Evolutionary conservation across 106 monocot genomes (phyloP), one percentile per base, ranked within the genome.

Genomic region (Iris macrosiphon): DNA sequence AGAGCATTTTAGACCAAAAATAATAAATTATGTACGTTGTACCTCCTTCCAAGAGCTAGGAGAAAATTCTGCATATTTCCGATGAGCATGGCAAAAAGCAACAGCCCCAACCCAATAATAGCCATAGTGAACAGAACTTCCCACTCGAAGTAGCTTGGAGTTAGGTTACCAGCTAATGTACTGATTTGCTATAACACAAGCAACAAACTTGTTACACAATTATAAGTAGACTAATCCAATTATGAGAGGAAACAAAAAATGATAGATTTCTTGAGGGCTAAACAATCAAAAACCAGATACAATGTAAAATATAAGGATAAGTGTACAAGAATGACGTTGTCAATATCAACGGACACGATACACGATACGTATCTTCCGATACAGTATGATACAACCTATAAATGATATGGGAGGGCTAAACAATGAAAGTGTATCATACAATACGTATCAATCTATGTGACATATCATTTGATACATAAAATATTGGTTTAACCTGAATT

Each of bases 41-140:
- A 79, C 79, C 79, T 79, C 39, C 64, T 79, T 65, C 79, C 79
- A 48, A 73, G 79, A 8, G 79, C 63, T 64, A 53, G 73, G 16
- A 79, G 69, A 46, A 73, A 79, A 35, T 79, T 79, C 52, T 79
- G 79, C 64, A 79, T 79, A 52, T 69, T 79, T 35, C 79, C 79
- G 14, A 79, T 64, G 26, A 79, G 73, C 59, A 73, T 55, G 14
- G 79, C 79, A 69, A 79, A 79, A 17, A 79, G 69, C 19, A 79
- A 34, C 50, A 79, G 40, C 11, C 79, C 79, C 60, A 79, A 31
- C 25, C 64, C 79, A 49, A 64, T 21, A 32, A 79, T 74, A n/a
- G 58, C 69, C 73, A 79, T 79, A 23, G 73, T 74, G 49, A 79
- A 79, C 9, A 79, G n/a, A 53, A 69, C 69, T 60, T 79, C 79